phyloP scores from a whole-genome alignment of 148 eudicot species.

The Simmondsia chinensis region DNA sequence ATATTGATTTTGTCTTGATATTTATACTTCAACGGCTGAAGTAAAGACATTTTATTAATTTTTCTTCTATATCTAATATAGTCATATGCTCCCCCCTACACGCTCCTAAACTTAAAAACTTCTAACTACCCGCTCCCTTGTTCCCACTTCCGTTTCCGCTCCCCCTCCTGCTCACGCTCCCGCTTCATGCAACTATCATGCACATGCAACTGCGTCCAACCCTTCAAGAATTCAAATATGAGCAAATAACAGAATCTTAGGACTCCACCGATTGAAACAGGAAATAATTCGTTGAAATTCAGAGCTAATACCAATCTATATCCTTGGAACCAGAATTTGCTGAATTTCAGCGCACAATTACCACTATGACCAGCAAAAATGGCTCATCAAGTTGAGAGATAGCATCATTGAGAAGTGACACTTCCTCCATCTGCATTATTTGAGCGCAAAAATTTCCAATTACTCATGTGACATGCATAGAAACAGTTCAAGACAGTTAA shows the following conservation, averaged over 20 bases:
- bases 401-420: slow-evolving; percentile 91
- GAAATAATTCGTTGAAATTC: slow-evolving; percentile 38
- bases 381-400: slow-evolving; percentile 92
- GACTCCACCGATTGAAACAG: not conserved
- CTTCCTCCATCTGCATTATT: slow-evolving; percentile 89
- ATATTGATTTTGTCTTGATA: too few species aligned
- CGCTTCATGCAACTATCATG: too few species aligned
- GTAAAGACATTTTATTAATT: too few species aligned
- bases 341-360: slow-evolving; percentile 99
- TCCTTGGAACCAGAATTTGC: slow-evolving; percentile 92
- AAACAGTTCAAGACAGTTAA: slow-evolving; percentile 2
- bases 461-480: slow-evolving; percentile 1
- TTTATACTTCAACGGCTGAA: too few species aligned
- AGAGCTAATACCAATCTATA: slow-evolving; percentile 98
- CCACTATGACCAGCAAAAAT: slow-evolving; percentile 99
- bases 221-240: too few species aligned
- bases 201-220: too few species aligned
- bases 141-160: too few species aligned
- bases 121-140: too few species aligned
- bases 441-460: slow-evolving; percentile 10
- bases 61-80: too few species aligned
- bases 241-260: slow-evolving; percentile 5
- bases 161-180: too few species aligned
- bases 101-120: too few species aligned
- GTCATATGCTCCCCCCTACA: too few species aligned